Conservation (phyloP, 2,329 filamentous ascomycete species). For the Neopestalotiopsis clavispora region DNA sequence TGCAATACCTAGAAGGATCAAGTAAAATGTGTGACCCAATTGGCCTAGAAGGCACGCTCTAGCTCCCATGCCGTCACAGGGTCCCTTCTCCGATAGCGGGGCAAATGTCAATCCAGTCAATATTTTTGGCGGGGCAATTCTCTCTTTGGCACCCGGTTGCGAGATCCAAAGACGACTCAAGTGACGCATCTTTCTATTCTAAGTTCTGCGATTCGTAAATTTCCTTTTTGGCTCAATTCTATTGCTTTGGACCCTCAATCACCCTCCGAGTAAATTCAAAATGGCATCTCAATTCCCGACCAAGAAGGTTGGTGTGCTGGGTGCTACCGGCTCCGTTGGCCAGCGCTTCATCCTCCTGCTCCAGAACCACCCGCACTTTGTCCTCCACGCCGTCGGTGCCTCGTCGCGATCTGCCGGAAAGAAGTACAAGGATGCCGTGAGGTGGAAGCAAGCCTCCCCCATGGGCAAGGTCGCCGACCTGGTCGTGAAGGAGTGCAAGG, state of each 20-base stretch:
- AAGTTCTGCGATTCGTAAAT: neutral
- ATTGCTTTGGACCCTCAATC: neutral
- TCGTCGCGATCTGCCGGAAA: constrained; percentile 90
- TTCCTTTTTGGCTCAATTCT: neutral
- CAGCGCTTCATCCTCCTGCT: constrained; percentile 95
- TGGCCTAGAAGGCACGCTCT: too few species aligned
- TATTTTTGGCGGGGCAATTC: constrained; percentile 21
- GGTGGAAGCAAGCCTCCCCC: constrained; percentile 89
- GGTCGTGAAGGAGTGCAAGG: constrained; percentile 82
- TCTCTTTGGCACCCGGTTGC: too few species aligned
- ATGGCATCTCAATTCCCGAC: constrained; percentile 50
- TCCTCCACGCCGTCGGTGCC: constrained; percentile 86
- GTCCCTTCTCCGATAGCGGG: constrained; percentile 16
- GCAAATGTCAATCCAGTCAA: constrained; percentile 11
- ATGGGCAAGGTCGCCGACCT: constrained; percentile 83
- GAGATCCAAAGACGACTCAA: neutral
- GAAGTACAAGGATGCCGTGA: constrained; percentile 90
- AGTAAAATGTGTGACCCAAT: neutral
- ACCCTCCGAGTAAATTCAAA: constrained; percentile 12
- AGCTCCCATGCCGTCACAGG: neutral
- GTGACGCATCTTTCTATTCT: neutral
- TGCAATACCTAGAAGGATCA: neutral
- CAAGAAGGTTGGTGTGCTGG: constrained; percentile 76
- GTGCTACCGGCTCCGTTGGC: constrained; percentile 91
- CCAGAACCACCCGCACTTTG: constrained; percentile 83